phyloP scores from a whole-genome alignment of 2,329 filamentous ascomycete species.

The Pseudofabraea citricarpa region DNA sequence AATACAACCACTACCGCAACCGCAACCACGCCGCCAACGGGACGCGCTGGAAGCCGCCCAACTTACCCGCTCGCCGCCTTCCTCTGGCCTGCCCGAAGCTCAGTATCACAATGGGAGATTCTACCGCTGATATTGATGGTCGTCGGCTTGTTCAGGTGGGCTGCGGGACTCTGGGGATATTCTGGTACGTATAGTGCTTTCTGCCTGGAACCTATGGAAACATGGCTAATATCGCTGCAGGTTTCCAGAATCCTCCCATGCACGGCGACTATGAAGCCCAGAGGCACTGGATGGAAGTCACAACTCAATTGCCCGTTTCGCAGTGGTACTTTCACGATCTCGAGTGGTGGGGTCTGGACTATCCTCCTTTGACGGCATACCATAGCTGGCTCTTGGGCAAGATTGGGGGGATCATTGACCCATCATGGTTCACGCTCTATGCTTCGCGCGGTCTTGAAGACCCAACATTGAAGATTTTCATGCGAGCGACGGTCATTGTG shows the following conservation, averaged over 20 bases:
- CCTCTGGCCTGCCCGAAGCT: slow-evolving; percentile 83
- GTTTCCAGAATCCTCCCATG: slow-evolving; percentile 79
- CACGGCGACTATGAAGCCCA: slow-evolving; percentile 98
- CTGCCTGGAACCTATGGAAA: not conserved
- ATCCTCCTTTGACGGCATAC: slow-evolving; percentile 95
- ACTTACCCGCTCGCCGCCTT: slow-evolving; percentile 91
- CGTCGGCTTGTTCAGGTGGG: slow-evolving; percentile 90
- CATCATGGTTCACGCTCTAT: slow-evolving; percentile 82
- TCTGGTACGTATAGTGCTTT: slow-evolving; percentile 58
- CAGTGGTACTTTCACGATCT: slow-evolving; percentile 98
- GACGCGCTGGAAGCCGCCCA: slow-evolving; percentile 50
- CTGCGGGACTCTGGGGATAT: slow-evolving; percentile 88
- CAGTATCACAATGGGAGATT: slow-evolving; percentile 85
- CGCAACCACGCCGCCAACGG: slow-evolving; percentile 8
- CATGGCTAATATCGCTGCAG: slow-evolving; percentile 36
- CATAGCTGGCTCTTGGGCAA: slow-evolving; percentile 94
- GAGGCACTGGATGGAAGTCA: slow-evolving; percentile 98
- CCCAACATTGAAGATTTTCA: slow-evolving; percentile 80
- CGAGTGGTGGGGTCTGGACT: slow-evolving; percentile 96
- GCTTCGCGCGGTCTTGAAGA: slow-evolving; percentile 79
- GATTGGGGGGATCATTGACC: slow-evolving; percentile 74
- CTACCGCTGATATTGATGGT: slow-evolving; percentile 84
- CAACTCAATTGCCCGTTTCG: slow-evolving; percentile 79
- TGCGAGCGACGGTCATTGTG: slow-evolving; percentile 85
- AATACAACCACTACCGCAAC: slow-evolving; percentile 2